Evolutionary conservation across 805 yeast species (phyloP).

Genomic region (Yarrowia sp.): DNA sequence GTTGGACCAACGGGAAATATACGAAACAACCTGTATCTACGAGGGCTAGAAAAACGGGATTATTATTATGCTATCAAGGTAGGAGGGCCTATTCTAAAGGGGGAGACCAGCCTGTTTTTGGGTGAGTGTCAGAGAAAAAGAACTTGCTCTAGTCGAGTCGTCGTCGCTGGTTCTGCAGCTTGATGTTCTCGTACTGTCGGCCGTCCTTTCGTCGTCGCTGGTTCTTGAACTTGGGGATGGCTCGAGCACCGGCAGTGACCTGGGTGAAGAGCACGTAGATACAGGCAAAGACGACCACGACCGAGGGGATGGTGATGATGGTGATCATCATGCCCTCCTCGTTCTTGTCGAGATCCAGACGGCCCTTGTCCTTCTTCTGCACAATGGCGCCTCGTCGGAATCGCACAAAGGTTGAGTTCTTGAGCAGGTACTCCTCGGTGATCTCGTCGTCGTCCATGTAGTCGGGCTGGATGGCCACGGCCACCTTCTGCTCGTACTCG

Average conservation of each 20-base stretch:
- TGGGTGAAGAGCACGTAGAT: slow-evolving; percentile 41
- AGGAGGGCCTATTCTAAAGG: slow-evolving; percentile 8
- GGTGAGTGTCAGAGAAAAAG: neutral
- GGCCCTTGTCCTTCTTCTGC: slow-evolving; percentile 50
- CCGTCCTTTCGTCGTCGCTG: slow-evolving; percentile 22
- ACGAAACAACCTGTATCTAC: slow-evolving; percentile 38
- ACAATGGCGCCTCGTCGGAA: slow-evolving; percentile 49
- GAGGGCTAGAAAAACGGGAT: slow-evolving; percentile 25
- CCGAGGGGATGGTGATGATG: slow-evolving; percentile 42
- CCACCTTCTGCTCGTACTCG: slow-evolving; percentile 60
- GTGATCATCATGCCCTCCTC: slow-evolving; percentile 50
- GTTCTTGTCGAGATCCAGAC: slow-evolving; percentile 51
- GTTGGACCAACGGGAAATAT: slow-evolving; percentile 26
- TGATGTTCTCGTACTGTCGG: slow-evolving; percentile 15
- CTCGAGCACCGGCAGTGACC: slow-evolving; percentile 25
- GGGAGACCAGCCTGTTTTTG: slow-evolving; percentile 1
- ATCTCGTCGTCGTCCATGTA: slow-evolving; percentile 70
- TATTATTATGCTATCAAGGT: slow-evolving; percentile 28
- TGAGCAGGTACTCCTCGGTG: slow-evolving; percentile 52
- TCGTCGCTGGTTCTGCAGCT: slow-evolving; percentile 28
- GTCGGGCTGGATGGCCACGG: slow-evolving; percentile 78
- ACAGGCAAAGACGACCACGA: slow-evolving; percentile 41
- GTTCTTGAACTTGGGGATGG: slow-evolving; percentile 35
- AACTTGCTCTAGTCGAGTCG: slow-evolving; percentile 16
- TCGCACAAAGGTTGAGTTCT: slow-evolving; percentile 60